Conservation (phyloP, 176 grass and related monocot species). For the Puya raimondii region DNA sequence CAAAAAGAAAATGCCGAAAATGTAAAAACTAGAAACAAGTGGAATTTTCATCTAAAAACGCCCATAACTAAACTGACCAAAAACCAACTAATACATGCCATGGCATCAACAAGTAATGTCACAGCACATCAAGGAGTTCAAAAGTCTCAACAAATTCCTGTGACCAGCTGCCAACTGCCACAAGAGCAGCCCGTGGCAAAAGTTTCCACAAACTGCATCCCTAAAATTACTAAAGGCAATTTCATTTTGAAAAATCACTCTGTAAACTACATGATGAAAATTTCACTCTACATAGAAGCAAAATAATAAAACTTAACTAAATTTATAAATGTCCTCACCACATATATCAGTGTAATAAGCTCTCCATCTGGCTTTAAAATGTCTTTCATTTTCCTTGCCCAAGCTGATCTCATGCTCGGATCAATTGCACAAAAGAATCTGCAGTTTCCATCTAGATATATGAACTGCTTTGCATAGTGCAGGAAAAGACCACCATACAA, state of each 20-base stretch:
- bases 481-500: neutral
- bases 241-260: neutral
- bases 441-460: constrained; percentile 12
- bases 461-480: constrained; percentile 2
- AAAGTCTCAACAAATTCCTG: too few relatives aligned
- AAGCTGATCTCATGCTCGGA: constrained; percentile 54
- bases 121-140: too few relatives aligned
- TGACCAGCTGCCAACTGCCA: too few relatives aligned
- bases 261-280: neutral
- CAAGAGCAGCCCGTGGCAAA: too few relatives aligned
- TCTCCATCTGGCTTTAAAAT: constrained; percentile 87
- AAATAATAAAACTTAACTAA: neutral
- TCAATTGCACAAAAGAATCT: constrained; percentile 93
- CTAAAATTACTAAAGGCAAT: too few relatives aligned
- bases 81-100: too few relatives aligned
- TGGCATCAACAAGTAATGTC: too few relatives aligned
- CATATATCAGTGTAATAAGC: constrained; percentile 79
- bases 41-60: too few relatives aligned
- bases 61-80: too few relatives aligned
- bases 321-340: constrained; percentile 34
- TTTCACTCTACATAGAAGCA: neutral
- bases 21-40: too few relatives aligned
- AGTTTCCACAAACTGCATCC: too few relatives aligned
- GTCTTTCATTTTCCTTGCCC: constrained; percentile 53
- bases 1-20: too few relatives aligned